Base-by-base conservation (phyloP, 2,329 filamentous ascomycete species). In the Colletotrichum musicola region DNA sequence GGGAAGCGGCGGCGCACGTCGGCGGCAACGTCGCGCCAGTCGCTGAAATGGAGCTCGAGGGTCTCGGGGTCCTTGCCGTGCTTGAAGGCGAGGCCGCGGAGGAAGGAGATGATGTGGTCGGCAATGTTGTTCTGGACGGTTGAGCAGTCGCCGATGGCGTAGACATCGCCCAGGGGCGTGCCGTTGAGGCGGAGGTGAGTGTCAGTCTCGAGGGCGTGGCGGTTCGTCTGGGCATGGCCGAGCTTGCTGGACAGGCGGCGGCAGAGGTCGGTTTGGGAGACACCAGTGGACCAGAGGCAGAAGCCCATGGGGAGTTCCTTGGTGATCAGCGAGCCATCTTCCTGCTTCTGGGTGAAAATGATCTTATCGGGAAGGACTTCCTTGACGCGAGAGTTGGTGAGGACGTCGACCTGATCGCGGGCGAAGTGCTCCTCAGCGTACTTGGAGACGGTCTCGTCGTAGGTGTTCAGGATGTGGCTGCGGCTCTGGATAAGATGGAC, bases 101-200 rank as follows among this genome's bases (percentile, higher is more conserved):
- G 87, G 81, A 98, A 99, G 20, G 89, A 92, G 55, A 98, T 87
- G 74, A 99, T 91, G 81, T 98, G 92, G 76, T 97, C 93, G 3
- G 95, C 93, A 2, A 98, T 86, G 74, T 99, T 99, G 84, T 99
- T 99, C 77, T 99, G 97, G 0, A 99, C 95, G 0, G 97, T 99
- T 6, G 93, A 87, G 82, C 96, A 98, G 81, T 99, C 96, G 14
- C 96, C 96, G 71, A 99, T 94, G 55, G 95, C 95, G 76, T 99
- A 99, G 22, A 99, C 94, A 70, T 98, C 95, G 44, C 96, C 96
- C 0, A 98, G 82, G 0, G 96, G 96, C 0, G 96, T 89, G 61
- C 96, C 96, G 68, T 92, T 93, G 0, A 99, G 84, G 47, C 96
- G 93, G 9, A 98, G 90, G 77, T 99, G 95, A 1, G 93, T 90